Base-by-base conservation (phyloP, 2,329 filamentous ascomycete genomes). In the Purpureocillium takamizusanense region DNA sequence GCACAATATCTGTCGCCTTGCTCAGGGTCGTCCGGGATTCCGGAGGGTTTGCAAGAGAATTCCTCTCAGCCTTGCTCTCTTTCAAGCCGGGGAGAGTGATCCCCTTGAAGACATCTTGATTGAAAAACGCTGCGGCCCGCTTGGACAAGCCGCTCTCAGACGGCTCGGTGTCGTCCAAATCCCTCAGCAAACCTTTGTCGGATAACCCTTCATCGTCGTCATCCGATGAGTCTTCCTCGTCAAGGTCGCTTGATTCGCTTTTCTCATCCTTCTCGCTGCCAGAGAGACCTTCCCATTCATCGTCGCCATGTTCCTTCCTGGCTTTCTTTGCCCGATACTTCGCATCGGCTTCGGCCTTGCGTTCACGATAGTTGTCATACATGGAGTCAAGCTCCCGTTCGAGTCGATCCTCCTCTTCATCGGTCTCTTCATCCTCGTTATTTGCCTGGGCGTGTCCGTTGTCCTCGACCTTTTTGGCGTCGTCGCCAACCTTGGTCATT, bases 271-370 rank as follows among this genome's bases (percentile, higher is more conserved):
- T 64, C 40, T 76, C 75, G 33, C 74, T 76, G 10, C 72, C 77
- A 16, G 86, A 94, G 42, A 97, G 78, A 1, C 92, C 92, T 49
- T 94, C 85, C 82, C 89, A 98, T 55, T 95, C 89, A 12, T 86
- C 88, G 42, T 94, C 86, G 37, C 84, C 79, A 45, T 84, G 79
- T 53, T 87, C 78, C 54, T 85, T 80, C 38, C 89, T 78, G 7
- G 86, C 83, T 56, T 87, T 87, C 68, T 97, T 98, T 3, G 90
- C 88, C 31, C 86, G 80, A 54, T 85, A 84, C 59, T 95, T 97
- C 13, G 89, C 81, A 56, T 97, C 89, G 10, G 75, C 66, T 33
- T 84, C 81, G 16, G 88, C 78, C 60, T 83, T 86, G 35, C 81
- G 77, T 53, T 89, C 84, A 50, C 83, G 82, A 59, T 89, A 98